These are phyloP conservation scores for Diplodia corticola DNA, from an alignment of 2,329 filamentous ascomycete species.

Conservation along the genomic window DNA sequence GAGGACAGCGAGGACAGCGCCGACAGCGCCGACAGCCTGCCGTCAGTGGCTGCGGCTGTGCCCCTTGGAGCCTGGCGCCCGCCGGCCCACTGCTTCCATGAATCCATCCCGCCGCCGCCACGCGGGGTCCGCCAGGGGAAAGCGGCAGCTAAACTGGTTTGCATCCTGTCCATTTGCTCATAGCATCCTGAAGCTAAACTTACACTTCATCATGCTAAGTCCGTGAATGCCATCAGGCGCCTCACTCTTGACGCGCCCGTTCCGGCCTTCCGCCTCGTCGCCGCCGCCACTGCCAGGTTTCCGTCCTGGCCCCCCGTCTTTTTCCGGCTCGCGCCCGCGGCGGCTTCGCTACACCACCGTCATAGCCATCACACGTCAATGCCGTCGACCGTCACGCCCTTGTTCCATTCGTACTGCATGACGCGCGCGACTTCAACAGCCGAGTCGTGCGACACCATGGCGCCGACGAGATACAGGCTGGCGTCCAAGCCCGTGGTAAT, in stretches of 20 bases:
- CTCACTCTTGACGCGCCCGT: not conserved
- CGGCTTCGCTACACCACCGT: not conserved
- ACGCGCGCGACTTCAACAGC: slow-evolving; percentile 72
- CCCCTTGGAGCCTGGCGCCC: not conserved
- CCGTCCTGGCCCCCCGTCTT: slow-evolving; percentile 4
- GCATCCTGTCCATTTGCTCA: slow-evolving; percentile 8
- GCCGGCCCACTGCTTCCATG: not conserved
- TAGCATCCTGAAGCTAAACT: not conserved
- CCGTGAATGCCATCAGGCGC: not conserved
- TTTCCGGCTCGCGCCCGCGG: slow-evolving; percentile 7
- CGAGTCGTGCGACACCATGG: slow-evolving; percentile 74
- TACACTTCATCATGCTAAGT: not conserved
- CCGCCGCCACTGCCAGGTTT: slow-evolving; percentile 6
- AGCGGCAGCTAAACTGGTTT: slow-evolving; percentile 1
- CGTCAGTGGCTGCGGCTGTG: slow-evolving; percentile 17
- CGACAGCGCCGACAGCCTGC: not conserved
- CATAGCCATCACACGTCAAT: slow-evolving; percentile 67
- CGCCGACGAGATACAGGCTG: slow-evolving; percentile 79
- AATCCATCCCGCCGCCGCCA: not conserved
- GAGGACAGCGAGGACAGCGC: too few species aligned
- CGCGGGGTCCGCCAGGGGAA: slow-evolving; percentile 5
- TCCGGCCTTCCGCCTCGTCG: not conserved
- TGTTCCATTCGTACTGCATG: slow-evolving; percentile 83
- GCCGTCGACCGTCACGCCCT: slow-evolving; percentile 80
- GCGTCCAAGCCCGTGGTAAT: slow-evolving; percentile 81